Conservation (phyloP, 345 rosid genomes). For the Heritiera littoralis region DNA sequence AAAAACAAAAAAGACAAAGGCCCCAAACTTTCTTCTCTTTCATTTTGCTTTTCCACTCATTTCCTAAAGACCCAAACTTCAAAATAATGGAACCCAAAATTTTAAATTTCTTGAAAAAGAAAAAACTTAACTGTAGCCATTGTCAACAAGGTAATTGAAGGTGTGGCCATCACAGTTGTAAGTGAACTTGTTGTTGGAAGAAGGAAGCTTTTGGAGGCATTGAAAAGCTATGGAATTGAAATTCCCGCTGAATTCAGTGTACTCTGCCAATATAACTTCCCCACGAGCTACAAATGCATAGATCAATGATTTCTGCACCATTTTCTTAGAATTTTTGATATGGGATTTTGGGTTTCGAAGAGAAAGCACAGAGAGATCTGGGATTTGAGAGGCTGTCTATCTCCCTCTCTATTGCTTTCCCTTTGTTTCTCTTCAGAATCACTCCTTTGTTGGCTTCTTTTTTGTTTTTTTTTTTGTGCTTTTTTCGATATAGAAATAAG, state of each 20-base stretch:
- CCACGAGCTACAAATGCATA: conserved; percentile 40
- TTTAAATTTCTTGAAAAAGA: not conserved
- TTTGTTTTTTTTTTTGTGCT: not conserved
- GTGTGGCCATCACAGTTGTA: conserved; percentile 46
- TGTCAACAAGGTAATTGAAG: conserved; percentile 42
- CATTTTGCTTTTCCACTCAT: not conserved
- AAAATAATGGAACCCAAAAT: not conserved
- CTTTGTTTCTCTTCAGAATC: not conserved
- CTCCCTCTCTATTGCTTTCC: conserved; percentile 13
- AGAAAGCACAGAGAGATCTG: conserved; percentile 21
- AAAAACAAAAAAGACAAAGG: not conserved
- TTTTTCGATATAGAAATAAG: not conserved
- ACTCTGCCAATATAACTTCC: conserved; percentile 33
- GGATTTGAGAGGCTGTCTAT: not conserved
- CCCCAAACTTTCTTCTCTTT: not conserved
- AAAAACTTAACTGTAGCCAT: conserved; percentile 35
- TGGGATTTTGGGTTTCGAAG: conserved; percentile 5
- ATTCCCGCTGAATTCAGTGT: conserved; percentile 41
- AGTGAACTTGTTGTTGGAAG: conserved; percentile 44
- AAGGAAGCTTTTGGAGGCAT: conserved; percentile 47
- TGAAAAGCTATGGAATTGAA: conserved; percentile 42
- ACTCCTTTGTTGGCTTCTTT: not conserved
- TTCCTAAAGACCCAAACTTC: not conserved
- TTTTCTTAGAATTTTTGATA: conserved; percentile 1
- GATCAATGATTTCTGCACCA: conserved; percentile 40